phyloP scores from a whole-genome alignment of 192 early-diverging fungal species.

The Spizellomyces sp. region DNA sequence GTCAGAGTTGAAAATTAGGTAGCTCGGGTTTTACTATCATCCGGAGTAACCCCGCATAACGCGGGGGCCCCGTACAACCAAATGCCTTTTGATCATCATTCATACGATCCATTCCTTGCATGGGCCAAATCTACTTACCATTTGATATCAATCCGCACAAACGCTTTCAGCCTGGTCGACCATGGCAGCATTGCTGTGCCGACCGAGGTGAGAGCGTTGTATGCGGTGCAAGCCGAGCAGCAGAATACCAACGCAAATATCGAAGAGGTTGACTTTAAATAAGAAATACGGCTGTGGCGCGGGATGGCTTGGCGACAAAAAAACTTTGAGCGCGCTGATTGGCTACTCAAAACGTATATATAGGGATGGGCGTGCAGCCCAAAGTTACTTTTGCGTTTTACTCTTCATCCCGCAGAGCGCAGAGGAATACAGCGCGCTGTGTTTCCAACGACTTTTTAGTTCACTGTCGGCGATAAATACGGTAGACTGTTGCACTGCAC shows the following conservation, averaged over 20 bases:
- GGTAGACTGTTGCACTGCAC: background rate
- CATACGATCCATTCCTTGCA: background rate
- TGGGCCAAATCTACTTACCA: background rate
- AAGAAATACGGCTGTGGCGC: background rate
- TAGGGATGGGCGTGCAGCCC: background rate
- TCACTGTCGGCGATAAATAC: no score
- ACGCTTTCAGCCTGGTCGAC: no score
- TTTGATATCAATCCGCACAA: background rate
- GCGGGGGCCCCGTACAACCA: conserved; percentile 9
- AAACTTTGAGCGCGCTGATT: background rate
- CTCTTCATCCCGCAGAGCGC: background rate
- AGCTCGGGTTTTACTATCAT: conserved; percentile 12
- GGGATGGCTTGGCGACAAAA: background rate
- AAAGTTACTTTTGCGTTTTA: background rate
- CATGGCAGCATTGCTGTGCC: no score
- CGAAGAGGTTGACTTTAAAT: background rate
- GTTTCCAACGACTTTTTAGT: no score
- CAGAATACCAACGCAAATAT: background rate
- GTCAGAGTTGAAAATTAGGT: conserved; percentile 11
- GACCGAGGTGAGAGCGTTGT: no score
- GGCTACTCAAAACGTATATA: background rate
- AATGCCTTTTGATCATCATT: conserved; percentile 17
- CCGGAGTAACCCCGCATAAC: background rate
- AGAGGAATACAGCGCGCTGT: background rate
- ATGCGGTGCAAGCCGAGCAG: background rate